Evolutionary conservation across 2,329 filamentous ascomycete genomes (phyloP), one percentile per base, ranked within the genome.

Genomic region (Penicillium sp.): DNA sequence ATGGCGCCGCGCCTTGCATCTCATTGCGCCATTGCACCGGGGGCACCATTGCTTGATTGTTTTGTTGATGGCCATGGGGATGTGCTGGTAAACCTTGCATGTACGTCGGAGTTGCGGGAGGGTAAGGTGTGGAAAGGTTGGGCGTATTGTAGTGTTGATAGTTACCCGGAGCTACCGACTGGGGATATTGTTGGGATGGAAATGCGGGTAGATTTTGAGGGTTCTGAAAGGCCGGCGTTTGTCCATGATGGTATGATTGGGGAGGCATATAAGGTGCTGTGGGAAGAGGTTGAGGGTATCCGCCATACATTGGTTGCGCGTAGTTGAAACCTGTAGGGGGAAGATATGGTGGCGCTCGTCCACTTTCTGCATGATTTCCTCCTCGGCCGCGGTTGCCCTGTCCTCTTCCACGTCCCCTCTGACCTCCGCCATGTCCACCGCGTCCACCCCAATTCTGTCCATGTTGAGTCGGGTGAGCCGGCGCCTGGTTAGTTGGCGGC

Each of bases 11-110:
- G 47, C 78, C 74, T 56, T 82, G 76, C 51, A 72, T 73, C 48
- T 84, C 81, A 70, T 82, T 82, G 4, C 81, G 81, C 75, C 83
- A 82, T 54, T 78, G 78, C 61, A 84, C 81, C 2, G 81, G 80
- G 0, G 79, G 84, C 83, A 81, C 82, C 64, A 79, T 74, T 68
- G 79, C 71, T 57, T 76, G 61, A 58, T 71, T 66, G 31, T 54
- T 58, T 19, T 65, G 50, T 11, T 59, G 64, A 4, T 65, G 57
- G 11, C 53, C 53, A 62, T 66, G 70, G 19, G 68, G 69, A 27
- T 65, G 64, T 21, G 60, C 46, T 16, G 63, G 60, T 9, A 65
- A 46, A 13, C 48, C 59, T 5, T 68, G 48, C 41, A 61, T 55
- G 29, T 66, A 67, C 25, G 58, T 16, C 27, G 60, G 58, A 29